Evolutionary conservation across 805 yeast genomes (phyloP).

Genomic region (Ogataea salicorniae): DNA sequence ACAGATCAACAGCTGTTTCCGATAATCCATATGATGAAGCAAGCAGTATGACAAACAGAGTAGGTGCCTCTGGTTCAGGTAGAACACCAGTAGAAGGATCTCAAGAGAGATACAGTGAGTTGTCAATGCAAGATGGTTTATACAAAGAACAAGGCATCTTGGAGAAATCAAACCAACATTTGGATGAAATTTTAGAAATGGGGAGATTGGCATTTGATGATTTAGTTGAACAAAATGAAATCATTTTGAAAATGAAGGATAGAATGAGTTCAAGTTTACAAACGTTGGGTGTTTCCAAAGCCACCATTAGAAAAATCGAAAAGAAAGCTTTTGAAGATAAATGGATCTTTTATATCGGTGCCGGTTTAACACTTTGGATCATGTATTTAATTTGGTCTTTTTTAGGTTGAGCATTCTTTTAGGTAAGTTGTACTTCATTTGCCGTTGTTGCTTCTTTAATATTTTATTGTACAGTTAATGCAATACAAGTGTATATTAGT

Average conservation of each 20-base stretch:
- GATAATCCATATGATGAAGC: conserved; percentile 48
- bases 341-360: conserved; percentile 76
- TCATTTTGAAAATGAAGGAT: conserved; percentile 55
- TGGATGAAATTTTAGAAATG: conserved; percentile 87
- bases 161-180: conserved; percentile 67
- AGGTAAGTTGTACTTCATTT: too few species aligned
- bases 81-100: conserved; percentile 2
- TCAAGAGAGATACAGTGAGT: conserved; percentile 26
- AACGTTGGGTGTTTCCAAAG: conserved; percentile 82
- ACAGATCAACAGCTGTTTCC: conserved; percentile 23
- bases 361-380: conserved; percentile 51
- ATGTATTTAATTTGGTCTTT: conserved; percentile 66
- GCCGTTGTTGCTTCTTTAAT: too few species aligned
- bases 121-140: conserved; percentile 54
- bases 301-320: conserved; percentile 76
- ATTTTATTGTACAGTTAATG: background rate
- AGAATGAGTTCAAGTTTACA: conserved; percentile 63
- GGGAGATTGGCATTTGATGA: conserved; percentile 84
- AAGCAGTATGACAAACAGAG: conserved; percentile 14
- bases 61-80: conserved; percentile 3
- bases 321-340: conserved; percentile 82
- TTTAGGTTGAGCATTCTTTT: conserved; percentile 39
- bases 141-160: conserved; percentile 61
- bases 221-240: conserved; percentile 76
- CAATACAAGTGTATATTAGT: background rate